Base-by-base conservation (phyloP, 2,329 filamentous ascomycete species). In the Macroventuria anomochaeta region DNA sequence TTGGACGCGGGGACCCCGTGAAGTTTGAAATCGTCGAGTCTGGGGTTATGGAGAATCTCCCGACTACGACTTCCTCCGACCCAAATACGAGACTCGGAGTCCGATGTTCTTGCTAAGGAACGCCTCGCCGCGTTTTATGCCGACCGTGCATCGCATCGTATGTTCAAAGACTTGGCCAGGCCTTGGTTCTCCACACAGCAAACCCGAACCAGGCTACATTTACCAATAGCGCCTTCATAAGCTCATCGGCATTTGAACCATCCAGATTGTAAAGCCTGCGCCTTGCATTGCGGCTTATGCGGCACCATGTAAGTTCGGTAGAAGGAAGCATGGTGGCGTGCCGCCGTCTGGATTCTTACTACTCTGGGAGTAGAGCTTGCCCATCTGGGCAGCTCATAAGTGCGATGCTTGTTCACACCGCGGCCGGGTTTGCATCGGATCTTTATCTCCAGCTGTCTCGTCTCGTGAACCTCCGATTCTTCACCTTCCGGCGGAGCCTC, bases 241-340 rank as follows among this genome's bases (percentile, higher is more conserved):
- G 17, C 23, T 40, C 29, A 17, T 49, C 51, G 39, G 44, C 51
- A 40, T 29, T 36, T 49, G 43, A 39, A 31, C 7, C 17, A 32
- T 17, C 15, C 26, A 32, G 5, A 13, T 4, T 33, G 15, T 20
- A 26, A 21, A 44, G 21, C n/a, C 36, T 15, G 26, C 29, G 13
- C 39, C 46, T 44, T 54, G 51, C 39, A 49, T 51, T 54, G 39
- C 46, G 51, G 51, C 51, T 39, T 32, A 23, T 38, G 31, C 36
- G 37, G 37, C 42, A 31, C 23, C 29, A 17, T 32, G 23, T 11
- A 34, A 18, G 28, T 29, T 18, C 29, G 28, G n/a, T 20, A n/a
- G 21, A 43, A 46, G 21, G 33, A 44, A 49, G 44, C 17, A 39
- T 44, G 23, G 40, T 49, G 51, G 51, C 51, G 20, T 29, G 26